These are phyloP conservation scores for Phycomyces blakesleeanus DNA, from an alignment of 192 early-diverging fungal species.

Conservation along the genomic window DNA sequence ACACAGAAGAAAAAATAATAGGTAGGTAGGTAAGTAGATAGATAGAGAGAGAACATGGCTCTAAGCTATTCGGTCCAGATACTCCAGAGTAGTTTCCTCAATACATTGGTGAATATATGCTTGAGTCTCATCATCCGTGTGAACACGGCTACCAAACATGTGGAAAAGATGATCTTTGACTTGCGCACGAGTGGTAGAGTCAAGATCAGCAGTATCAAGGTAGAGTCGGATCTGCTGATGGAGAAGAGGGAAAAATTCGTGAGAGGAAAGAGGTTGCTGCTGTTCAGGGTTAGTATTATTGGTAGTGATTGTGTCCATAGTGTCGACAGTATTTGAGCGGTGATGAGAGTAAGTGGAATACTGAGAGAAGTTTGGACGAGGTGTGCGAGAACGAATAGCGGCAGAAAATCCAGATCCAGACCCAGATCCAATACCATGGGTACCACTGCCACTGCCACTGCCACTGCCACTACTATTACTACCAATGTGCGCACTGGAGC, in stretches of 20 bases:
- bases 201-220: slow-evolving; percentile 24
- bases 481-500: background rate
- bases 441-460: background rate
- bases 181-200: slow-evolving; percentile 30
- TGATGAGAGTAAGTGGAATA: background rate
- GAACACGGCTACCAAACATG: slow-evolving; percentile 19
- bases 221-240: slow-evolving; percentile 25
- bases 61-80: background rate
- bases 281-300: background rate
- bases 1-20: background rate
- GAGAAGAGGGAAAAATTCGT: slow-evolving; percentile 8
- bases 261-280: background rate
- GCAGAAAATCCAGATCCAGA: too few relatives aligned
- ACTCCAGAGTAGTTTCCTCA: slow-evolving; percentile 24
- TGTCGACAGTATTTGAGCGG: background rate
- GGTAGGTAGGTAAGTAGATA: too few relatives aligned
- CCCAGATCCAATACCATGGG: too few relatives aligned
- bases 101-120: slow-evolving; percentile 29
- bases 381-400: too few relatives aligned
- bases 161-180: slow-evolving; percentile 29
- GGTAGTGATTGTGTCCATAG: background rate
- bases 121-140: slow-evolving; percentile 15
- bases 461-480: background rate
- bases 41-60: too few relatives aligned
- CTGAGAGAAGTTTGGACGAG: background rate